Conservation (phyloP, 139 green algal species). For the Raphidocelis subcapitata region DNA sequence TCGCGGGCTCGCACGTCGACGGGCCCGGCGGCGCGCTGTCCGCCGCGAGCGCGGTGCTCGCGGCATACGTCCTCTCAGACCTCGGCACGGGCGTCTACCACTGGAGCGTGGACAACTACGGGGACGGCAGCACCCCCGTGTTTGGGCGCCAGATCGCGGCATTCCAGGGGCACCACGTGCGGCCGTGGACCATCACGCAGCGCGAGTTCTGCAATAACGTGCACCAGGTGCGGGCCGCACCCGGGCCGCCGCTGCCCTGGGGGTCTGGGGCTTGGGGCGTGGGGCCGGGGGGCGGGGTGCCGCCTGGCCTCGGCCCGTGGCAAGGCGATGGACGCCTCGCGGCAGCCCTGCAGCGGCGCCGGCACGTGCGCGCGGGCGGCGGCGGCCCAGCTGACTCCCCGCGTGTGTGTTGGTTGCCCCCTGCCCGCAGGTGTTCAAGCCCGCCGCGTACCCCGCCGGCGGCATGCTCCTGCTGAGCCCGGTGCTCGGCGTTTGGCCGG, state of each 20-base stretch:
- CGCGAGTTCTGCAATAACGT: slow-evolving; percentile 96
- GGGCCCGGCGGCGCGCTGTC: slow-evolving; percentile 4
- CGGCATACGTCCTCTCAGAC: slow-evolving; percentile 65
- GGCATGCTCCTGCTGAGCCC: slow-evolving; percentile 39
- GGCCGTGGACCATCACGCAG: slow-evolving; percentile 97
- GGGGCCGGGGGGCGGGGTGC: background rate
- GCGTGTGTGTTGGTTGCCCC: too few relatives aligned
- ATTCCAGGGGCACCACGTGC: slow-evolving; percentile 95
- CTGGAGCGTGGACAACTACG: slow-evolving; percentile 96
- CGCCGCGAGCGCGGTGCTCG: slow-evolving; percentile 25
- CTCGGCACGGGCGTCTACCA: slow-evolving; percentile 79
- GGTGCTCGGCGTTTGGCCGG: slow-evolving; percentile 34
- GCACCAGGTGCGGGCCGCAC: slow-evolving; percentile 63
- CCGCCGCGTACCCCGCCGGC: slow-evolving; percentile 31
- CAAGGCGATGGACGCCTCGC: too few relatives aligned
- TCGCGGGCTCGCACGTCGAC: slow-evolving; percentile 27
- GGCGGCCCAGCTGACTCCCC: too few relatives aligned
- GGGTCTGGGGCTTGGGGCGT: background rate
- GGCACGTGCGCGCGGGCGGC: too few relatives aligned
- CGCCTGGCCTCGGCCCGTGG: too few relatives aligned
- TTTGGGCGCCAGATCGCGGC: slow-evolving; percentile 92
- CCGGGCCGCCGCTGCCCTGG: background rate
- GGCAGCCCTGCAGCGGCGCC: too few relatives aligned
- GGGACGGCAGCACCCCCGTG: slow-evolving; percentile 83
- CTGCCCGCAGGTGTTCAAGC: slow-evolving; percentile 48